Evolutionary conservation across 2,329 filamentous ascomycete species (phyloP).

Genomic region (Stylonectria norvegica): DNA sequence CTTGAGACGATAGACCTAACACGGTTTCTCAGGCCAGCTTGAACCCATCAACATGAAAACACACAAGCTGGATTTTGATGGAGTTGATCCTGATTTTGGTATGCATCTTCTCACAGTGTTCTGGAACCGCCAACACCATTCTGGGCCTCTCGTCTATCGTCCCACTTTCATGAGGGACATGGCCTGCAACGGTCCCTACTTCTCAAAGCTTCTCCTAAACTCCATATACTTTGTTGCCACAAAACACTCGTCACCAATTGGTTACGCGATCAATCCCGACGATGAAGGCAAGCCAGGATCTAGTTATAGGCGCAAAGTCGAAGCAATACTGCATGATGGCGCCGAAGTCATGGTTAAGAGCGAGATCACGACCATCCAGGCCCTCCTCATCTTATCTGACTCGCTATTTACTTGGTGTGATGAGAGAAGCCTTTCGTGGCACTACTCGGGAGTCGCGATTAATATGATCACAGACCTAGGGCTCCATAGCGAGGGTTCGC

Average conservation of each 20-base stretch:
- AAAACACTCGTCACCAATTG: neutral
- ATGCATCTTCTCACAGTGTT: conserved; percentile 49
- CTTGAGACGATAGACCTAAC: neutral
- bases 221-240: conserved; percentile 46
- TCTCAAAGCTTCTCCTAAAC: conserved; percentile 54
- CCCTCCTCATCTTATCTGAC: conserved; percentile 45
- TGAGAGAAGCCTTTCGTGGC: conserved; percentile 48
- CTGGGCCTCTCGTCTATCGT: conserved; percentile 44
- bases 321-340: conserved; percentile 37
- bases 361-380: conserved; percentile 49
- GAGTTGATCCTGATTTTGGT: conserved; percentile 45
- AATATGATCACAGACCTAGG: conserved; percentile 54
- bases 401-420: conserved; percentile 44
- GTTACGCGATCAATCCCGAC: conserved; percentile 16
- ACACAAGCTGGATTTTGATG: conserved; percentile 48
- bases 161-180: conserved; percentile 52
- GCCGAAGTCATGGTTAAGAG: conserved; percentile 37
- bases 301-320: conserved; percentile 40
- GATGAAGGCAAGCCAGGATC: conserved; percentile 31
- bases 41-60: conserved; percentile 42
- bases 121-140: conserved; percentile 53
- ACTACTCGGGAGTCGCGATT: conserved; percentile 54
- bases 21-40: conserved; percentile 35
- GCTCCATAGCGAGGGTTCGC: conserved; percentile 39
- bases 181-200: conserved; percentile 53